Conservation (phyloP, 1,284 basidiomycete genomes). For the Rhizopogon hawkerae region DNA sequence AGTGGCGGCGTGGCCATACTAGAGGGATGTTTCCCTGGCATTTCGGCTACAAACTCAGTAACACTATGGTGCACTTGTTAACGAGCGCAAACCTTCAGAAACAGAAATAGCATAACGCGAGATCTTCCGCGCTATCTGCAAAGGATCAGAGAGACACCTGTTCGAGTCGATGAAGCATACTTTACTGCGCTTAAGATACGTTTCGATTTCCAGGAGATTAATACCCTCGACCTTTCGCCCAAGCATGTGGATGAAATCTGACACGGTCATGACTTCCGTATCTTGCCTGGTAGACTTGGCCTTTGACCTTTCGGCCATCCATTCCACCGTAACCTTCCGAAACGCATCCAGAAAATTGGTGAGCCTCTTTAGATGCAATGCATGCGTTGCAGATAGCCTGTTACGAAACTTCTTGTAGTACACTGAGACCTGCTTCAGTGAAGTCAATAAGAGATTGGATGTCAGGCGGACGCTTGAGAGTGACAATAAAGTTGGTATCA, state of each 20-base stretch:
- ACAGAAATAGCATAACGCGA: constrained; percentile 73
- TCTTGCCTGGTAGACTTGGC: constrained; percentile 18
- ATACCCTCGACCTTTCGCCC: constrained; percentile 63
- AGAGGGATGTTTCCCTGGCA: constrained; percentile 26
- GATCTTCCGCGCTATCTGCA: constrained; percentile 63
- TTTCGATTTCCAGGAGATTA: constrained; percentile 78
- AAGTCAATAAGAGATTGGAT: constrained; percentile 48
- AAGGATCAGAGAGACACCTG: constrained; percentile 1
- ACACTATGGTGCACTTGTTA: neutral
- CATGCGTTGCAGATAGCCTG: constrained; percentile 66
- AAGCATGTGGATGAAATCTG: constrained; percentile 56
- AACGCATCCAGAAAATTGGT: constrained; percentile 66
- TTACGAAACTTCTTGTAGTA: constrained; percentile 78
- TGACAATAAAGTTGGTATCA: constrained; percentile 82
- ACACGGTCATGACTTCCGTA: constrained; percentile 56
- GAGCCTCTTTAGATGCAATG: constrained; percentile 75
- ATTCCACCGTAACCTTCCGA: constrained; percentile 48
- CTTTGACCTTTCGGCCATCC: constrained; percentile 26
- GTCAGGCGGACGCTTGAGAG: constrained; percentile 74
- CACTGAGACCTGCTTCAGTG: constrained; percentile 68
- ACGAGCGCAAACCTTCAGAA: constrained; percentile 28
- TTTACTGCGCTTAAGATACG: constrained; percentile 82
- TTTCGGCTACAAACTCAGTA: constrained; percentile 16
- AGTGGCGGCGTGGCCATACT: constrained; percentile 62
- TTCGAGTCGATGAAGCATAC: constrained; percentile 34